Evolutionary conservation across 1,284 basidiomycete genomes (phyloP).

Genomic region (Moesziomyces sp.): DNA sequence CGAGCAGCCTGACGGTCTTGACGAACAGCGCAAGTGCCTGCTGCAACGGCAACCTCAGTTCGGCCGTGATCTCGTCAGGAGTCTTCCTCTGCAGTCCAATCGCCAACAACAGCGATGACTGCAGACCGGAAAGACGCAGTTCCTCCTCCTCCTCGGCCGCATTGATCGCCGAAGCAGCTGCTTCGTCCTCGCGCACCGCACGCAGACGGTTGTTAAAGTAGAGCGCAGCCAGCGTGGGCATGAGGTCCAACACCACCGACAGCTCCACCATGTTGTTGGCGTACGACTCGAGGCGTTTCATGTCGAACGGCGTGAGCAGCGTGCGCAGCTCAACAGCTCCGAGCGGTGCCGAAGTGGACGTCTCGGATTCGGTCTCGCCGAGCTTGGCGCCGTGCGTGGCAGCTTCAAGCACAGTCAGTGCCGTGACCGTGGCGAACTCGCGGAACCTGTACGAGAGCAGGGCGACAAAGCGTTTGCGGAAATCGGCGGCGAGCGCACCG

Average conservation of each 20-base stretch:
- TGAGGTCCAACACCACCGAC: conserved; percentile 91
- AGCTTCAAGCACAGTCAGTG: conserved; percentile 88
- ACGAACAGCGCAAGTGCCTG: conserved; percentile 91
- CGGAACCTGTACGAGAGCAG: conserved; percentile 93
- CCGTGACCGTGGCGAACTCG: conserved; percentile 87
- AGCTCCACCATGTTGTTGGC: conserved; percentile 96
- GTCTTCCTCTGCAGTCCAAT: conserved; percentile 91
- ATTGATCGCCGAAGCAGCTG: conserved; percentile 42
- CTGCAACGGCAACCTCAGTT: conserved; percentile 81
- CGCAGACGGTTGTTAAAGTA: conserved; percentile 78
- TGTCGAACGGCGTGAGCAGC: conserved; percentile 88
- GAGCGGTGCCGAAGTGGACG: conserved; percentile 23
- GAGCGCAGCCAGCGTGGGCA: conserved; percentile 81
- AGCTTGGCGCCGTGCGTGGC: conserved; percentile 74
- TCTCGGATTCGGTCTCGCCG: conserved; percentile 22
- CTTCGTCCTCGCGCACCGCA: conserved; percentile 51
- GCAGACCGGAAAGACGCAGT: conserved; percentile 57
- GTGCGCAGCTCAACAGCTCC: conserved; percentile 78
- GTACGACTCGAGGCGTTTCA: conserved; percentile 95
- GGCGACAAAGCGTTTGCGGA: conserved; percentile 87
- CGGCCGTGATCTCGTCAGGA: conserved; percentile 76
- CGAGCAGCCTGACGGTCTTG: conserved; percentile 88
- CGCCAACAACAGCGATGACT: conserved; percentile 70
- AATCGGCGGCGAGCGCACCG: conserved; percentile 90
- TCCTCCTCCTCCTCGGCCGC: conserved; percentile 42